These are phyloP conservation scores for Blastobotrys arbuscula DNA, from an alignment of 1,139 yeast species.

Conservation along the genomic window DNA sequence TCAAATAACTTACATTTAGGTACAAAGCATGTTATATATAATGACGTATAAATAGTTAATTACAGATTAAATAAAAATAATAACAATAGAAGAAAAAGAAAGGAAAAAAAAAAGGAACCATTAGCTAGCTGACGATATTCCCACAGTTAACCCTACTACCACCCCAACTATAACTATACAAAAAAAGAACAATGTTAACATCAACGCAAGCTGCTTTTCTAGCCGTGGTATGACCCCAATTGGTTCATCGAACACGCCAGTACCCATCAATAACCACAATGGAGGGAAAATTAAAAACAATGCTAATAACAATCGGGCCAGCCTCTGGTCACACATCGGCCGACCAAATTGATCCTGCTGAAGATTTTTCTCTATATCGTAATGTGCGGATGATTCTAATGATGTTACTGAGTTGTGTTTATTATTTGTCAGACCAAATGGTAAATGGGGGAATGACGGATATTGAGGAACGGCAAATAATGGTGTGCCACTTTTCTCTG, in stretches of 20 bases:
- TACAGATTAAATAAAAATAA: too few relatives aligned
- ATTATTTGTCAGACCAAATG: neutral
- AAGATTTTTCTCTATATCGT: constrained; percentile 8
- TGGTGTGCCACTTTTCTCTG: neutral
- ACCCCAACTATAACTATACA: constrained; percentile 29
- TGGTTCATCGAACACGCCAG: constrained; percentile 33
- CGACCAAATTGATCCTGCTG: constrained; percentile 16
- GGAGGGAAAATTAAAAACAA: constrained; percentile 35
- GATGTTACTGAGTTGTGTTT: neutral
- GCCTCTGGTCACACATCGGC: constrained; percentile 14
- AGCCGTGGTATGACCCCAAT: constrained; percentile 31
- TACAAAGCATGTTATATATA: too few relatives aligned
- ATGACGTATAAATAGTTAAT: too few relatives aligned
- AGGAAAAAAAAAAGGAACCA: neutral
- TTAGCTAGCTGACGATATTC: constrained; percentile 3
- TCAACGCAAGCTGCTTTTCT: constrained; percentile 30
- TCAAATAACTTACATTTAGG: too few relatives aligned
- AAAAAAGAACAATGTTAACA: constrained; percentile 23
- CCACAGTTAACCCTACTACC: constrained; percentile 25
- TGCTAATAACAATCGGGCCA: constrained; percentile 20
- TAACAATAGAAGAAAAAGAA: neutral
- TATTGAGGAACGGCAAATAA: constrained; percentile 5
- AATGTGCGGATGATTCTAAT: neutral
- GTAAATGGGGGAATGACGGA: constrained; percentile 8
- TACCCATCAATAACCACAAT: constrained; percentile 34